phyloP scores from a whole-genome alignment of 1,284 basidiomycete genomes.

The Melampsora americana region DNA sequence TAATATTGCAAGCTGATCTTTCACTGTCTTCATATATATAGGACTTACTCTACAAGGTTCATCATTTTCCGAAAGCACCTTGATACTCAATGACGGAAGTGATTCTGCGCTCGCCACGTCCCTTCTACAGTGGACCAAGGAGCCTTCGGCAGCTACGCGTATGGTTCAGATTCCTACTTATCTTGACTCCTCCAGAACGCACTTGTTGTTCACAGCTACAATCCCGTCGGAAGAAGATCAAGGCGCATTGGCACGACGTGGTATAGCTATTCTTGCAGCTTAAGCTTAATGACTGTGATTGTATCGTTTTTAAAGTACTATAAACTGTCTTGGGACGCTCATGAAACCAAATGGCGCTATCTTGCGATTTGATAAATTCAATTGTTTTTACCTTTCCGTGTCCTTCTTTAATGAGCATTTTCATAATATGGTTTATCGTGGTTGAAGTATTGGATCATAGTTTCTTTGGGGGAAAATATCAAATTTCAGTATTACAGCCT shows the following conservation, averaged over 20 bases:
- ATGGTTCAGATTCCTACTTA: slow-evolving; percentile 29
- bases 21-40: slow-evolving; percentile 53
- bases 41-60: slow-evolving; percentile 83
- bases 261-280: slow-evolving; percentile 31
- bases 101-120: slow-evolving; percentile 8
- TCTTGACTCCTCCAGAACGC: slow-evolving; percentile 37
- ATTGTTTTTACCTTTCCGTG: too few relatives aligned
- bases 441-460: too few relatives aligned
- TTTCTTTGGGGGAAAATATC: too few relatives aligned
- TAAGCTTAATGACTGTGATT: neutral
- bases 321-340: too few relatives aligned
- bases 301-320: too few relatives aligned
- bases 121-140: slow-evolving; percentile 27
- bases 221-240: slow-evolving; percentile 23
- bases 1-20: slow-evolving; percentile 49
- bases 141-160: neutral
- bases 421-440: too few relatives aligned
- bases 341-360: too few relatives aligned
- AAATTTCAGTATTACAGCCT: too few relatives aligned
- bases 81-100: slow-evolving; percentile 74
- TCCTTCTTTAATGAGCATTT: too few relatives aligned
- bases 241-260: slow-evolving; percentile 32
- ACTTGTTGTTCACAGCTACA: slow-evolving; percentile 29
- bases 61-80: slow-evolving; percentile 65
- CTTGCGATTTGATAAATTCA: too few relatives aligned